Conservation (phyloP, 2,329 filamentous ascomycete genomes). For the Ascochyta fabae region DNA sequence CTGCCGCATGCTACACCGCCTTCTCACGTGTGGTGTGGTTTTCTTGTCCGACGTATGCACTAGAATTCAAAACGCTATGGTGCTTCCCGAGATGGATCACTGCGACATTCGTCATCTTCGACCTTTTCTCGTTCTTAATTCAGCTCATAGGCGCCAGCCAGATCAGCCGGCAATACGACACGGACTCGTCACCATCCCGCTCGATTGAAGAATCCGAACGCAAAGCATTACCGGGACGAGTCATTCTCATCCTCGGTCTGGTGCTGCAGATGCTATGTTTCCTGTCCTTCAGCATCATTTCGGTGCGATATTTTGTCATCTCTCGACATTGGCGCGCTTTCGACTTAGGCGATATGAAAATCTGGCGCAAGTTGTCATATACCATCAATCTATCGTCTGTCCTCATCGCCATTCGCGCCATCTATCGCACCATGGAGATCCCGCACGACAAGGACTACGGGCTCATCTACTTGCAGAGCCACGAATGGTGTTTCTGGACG, state of each 20-base stretch:
- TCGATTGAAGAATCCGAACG: constrained; percentile 47
- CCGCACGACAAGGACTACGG: constrained; percentile 53
- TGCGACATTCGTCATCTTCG: constrained; percentile 56
- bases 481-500: constrained; percentile 62
- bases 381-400: constrained; percentile 45
- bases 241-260: constrained; percentile 55
- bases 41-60: constrained; percentile 45
- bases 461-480: constrained; percentile 57
- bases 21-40: constrained; percentile 56
- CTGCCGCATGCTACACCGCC: constrained; percentile 59
- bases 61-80: constrained; percentile 52
- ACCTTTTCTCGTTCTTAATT: constrained; percentile 57
- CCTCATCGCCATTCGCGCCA: constrained; percentile 55
- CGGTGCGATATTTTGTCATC: constrained; percentile 45
- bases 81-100: constrained; percentile 55
- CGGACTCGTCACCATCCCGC: constrained; percentile 46
- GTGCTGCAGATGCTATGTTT: constrained; percentile 60
- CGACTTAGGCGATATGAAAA: constrained; percentile 45
- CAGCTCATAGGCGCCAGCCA: constrained; percentile 55
- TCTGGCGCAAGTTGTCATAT: constrained; percentile 44
- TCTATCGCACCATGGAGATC: constrained; percentile 62
- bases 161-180: constrained; percentile 45
- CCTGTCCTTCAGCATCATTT: constrained; percentile 55
- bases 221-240: constrained; percentile 37
- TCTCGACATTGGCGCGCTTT: constrained; percentile 35